Evolutionary conservation across 768 basidiomycete genomes (phyloP).

Genomic region (Sporobolomyces pararoseus): DNA sequence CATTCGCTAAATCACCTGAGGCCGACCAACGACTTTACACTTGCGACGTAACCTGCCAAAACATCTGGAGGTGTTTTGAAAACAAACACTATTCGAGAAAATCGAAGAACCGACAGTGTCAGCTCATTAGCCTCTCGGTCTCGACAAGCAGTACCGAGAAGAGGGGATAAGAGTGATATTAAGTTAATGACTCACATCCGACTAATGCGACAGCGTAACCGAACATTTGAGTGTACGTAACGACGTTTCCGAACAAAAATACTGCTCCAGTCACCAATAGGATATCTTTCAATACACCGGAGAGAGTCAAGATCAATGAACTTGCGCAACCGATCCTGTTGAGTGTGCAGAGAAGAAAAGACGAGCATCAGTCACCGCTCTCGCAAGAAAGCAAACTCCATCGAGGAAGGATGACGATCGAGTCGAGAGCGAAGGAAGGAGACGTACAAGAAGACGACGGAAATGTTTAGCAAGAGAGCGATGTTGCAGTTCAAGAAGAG

Average conservation of each 20-base stretch:
- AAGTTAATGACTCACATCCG: slow-evolving; percentile 17
- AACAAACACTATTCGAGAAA: slow-evolving; percentile 16
- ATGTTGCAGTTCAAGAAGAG: slow-evolving; percentile 70
- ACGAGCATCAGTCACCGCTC: too few species aligned
- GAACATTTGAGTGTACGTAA: slow-evolving; percentile 68
- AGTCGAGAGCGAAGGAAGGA: neutral
- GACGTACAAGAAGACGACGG: slow-evolving; percentile 46
- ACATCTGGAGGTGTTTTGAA: slow-evolving; percentile 43
- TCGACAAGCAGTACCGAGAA: too few species aligned
- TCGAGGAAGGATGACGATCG: neutral
- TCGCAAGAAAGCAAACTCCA: neutral
- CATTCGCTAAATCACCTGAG: neutral
- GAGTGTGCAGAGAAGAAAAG: too few species aligned
- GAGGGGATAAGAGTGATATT: neutral
- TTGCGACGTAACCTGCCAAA: slow-evolving; percentile 32
- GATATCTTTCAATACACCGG: slow-evolving; percentile 77
- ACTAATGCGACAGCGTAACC: slow-evolving; percentile 28
- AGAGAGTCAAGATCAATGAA: slow-evolving; percentile 85
- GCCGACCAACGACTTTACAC: slow-evolving; percentile 16
- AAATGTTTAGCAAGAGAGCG: slow-evolving; percentile 44
- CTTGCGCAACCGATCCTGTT: slow-evolving; percentile 36
- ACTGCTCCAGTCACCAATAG: slow-evolving; percentile 88
- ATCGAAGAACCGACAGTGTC: too few species aligned
- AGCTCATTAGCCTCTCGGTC: too few species aligned
- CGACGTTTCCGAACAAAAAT: slow-evolving; percentile 67